Base-by-base conservation (phyloP, 139 green algal genomes). In the Closterium sp. region DNA sequence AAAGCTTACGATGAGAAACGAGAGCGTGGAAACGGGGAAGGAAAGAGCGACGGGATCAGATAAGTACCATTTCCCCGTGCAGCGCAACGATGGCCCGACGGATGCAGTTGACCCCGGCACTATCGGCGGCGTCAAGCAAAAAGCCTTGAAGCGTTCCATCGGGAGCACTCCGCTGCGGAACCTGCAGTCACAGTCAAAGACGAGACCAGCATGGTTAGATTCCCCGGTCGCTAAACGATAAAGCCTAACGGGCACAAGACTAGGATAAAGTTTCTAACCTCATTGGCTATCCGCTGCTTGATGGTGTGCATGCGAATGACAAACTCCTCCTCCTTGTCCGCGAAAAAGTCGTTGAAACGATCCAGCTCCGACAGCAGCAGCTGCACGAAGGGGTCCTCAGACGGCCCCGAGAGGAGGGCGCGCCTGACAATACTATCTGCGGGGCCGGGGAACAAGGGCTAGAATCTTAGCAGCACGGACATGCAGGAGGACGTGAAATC, bases 331-430 rank as follows among this genome's bases (percentile, higher is more conserved):
- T 95, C 93, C 34, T 95, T 95, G n/a, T 95, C 93, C 3, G 95
- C 94, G 87, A 95, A 95, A 69, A 95, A 95, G 84, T 93, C 87
- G 93, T 95, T 95, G 38, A 95, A 95, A 30, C 95, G 95, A 38
- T 90, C 92, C 34, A 95, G 34, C 85, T 95, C 93, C 25, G 87
- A 76, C 85, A 95, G 95, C 8, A 95, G 93, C 32, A 93, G 33
- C 6, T 33, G 34, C n/a, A 95, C 84, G 76, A 95, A 95, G 30
- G 25, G 25, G 31, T 88, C 31, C 84, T 88, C 84, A 10, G 31
- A 30, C 31, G 21, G 10, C 31, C 31, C 21, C 1, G 84, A 86
- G n/a, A 86, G 31, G 83, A 86, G 30, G 19, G n/a, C 30, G 9
- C 83, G n/a, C 83, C n/a, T 86, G 83, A 34, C 83, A 9, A 86